Conservation (phyloP, 2,329 filamentous ascomycete species). For the Talaromyces sp. region DNA sequence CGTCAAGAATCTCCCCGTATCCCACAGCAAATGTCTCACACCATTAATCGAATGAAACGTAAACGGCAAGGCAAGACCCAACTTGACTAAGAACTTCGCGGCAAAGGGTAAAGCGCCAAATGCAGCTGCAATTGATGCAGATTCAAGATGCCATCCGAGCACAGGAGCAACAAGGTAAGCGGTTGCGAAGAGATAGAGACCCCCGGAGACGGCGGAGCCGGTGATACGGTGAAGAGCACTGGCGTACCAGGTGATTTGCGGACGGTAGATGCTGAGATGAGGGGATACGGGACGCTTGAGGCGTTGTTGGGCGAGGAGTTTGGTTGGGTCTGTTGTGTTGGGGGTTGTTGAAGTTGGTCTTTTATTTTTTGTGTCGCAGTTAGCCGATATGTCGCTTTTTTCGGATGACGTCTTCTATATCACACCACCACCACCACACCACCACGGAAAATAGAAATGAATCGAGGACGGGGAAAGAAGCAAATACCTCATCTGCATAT, state of each 20-base stretch:
- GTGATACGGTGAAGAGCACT: conserved; percentile 77
- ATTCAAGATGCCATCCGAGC: conserved; percentile 66
- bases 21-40: conserved; percentile 67
- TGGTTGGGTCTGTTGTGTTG: conserved; percentile 30
- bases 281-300: conserved; percentile 74
- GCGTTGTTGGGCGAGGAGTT: conserved; percentile 75
- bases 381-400: conserved; percentile 12
- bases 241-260: conserved; percentile 78
- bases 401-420: conserved; percentile 17
- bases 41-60: conserved; percentile 65
- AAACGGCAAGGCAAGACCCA: conserved; percentile 58
- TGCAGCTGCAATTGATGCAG: conserved; percentile 56
- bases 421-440: neutral
- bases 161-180: conserved; percentile 77
- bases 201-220: conserved; percentile 65
- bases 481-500: conserved; percentile 42
- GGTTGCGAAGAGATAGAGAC: conserved; percentile 72
- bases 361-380: conserved; percentile 18
- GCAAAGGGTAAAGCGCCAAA: conserved; percentile 58
- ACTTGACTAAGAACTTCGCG: conserved; percentile 57
- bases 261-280: conserved; percentile 79
- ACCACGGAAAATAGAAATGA: neutral
- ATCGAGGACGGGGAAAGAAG: neutral
- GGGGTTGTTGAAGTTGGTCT: conserved; percentile 29
- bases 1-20: conserved; percentile 56